These are phyloP conservation scores for Aspergillus caelatus DNA, from an alignment of 2,329 filamentous ascomycete species.

Conservation along the genomic window DNA sequence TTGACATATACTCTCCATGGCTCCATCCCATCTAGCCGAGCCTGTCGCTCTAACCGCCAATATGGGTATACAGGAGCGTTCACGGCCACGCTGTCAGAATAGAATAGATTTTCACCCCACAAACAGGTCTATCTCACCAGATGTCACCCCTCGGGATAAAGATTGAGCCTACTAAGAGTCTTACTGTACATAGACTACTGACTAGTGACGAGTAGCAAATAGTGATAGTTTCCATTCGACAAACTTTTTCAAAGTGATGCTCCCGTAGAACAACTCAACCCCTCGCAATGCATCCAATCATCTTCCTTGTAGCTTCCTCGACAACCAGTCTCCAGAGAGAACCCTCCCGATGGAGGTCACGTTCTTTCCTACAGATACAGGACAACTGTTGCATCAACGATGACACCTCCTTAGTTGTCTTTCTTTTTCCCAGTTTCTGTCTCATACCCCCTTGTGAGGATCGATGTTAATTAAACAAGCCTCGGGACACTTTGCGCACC, in stretches of 20 bases:
- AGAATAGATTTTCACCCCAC: not conserved
- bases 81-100: not conserved
- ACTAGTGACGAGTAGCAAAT: not conserved
- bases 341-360: not conserved
- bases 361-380: not conserved
- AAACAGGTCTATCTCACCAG: not conserved
- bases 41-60: constrained; percentile 10
- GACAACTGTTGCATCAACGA: constrained; percentile 2
- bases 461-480: not conserved
- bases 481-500: not conserved
- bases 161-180: not conserved
- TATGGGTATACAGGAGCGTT: not conserved
- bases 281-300: constrained; percentile 24
- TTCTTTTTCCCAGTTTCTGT: not conserved
- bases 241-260: constrained; percentile 28
- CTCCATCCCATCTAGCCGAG: constrained; percentile 22
- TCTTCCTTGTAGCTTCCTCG: not conserved
- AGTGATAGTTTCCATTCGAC: not conserved
- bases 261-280: constrained; percentile 18
- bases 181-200: not conserved
- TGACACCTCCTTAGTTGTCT: not conserved
- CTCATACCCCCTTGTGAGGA: not conserved
- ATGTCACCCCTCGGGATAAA: not conserved
- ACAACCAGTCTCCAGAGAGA: not conserved
- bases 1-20: constrained; percentile 12